Percentiles rank a stretch among this genome's conserved stretches.
These are phyloP conservation scores for Scleromitrula shiraiana DNA, from an alignment of 2,329 filamentous ascomycete genomes.

Conservation along the genomic window DNA sequence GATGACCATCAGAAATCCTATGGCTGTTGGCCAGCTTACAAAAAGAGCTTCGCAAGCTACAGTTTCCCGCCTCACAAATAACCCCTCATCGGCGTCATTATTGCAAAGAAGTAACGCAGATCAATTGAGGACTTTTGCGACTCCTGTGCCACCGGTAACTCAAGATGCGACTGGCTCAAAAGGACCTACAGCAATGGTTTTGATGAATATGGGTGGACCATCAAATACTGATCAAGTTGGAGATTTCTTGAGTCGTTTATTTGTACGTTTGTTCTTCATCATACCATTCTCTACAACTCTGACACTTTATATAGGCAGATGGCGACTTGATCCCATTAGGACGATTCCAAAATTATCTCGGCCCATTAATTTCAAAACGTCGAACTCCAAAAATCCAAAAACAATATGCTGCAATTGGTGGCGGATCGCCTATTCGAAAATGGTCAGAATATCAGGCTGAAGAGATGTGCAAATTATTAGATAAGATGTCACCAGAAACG, in stretches of 20 bases:
- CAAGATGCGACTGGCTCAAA: conserved; percentile 63
- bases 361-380: conserved; percentile 75
- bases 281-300: conserved; percentile 7
- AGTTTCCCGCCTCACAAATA: conserved; percentile 23
- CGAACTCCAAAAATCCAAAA: conserved; percentile 94
- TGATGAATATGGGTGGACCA: conserved; percentile 98
- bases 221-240: conserved; percentile 82
- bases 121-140: conserved; percentile 45
- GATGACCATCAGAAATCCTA: conserved; percentile 36
- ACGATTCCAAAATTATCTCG: conserved; percentile 81
- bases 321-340: conserved; percentile 94
- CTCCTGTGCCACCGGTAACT: conserved; percentile 66
- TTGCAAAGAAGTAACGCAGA: conserved; percentile 29
- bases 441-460: conserved; percentile 93
- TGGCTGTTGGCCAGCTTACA: conserved; percentile 20
- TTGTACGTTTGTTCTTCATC: conserved; percentile 50
- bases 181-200: conserved; percentile 95
- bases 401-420: conserved; percentile 91
- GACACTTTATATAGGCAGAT: conserved; percentile 56
- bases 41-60: conserved; percentile 24
- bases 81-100: conserved; percentile 28
- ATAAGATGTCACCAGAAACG: conserved; percentile 82
- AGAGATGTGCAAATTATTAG: conserved; percentile 97
- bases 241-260: conserved; percentile 82
- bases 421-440: conserved; percentile 94